Conservation (phyloP, 1,284 basidiomycete genomes). For the Ustilago tritici region DNA sequence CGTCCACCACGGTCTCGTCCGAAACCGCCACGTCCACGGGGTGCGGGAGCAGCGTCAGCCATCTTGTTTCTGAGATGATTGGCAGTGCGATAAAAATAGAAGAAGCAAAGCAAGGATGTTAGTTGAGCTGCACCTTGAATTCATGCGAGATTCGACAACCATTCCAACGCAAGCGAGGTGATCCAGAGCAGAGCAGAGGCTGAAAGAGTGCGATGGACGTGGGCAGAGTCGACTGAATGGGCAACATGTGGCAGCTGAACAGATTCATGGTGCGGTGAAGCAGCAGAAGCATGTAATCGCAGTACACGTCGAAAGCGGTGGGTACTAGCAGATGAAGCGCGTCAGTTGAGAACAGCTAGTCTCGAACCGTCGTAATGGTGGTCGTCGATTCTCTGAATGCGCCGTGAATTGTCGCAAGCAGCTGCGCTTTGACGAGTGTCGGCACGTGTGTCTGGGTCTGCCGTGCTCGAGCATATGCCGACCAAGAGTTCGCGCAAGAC, state of each 20-base stretch:
- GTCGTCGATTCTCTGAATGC: too few relatives aligned
- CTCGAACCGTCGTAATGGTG: too few relatives aligned
- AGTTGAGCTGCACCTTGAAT: slow-evolving; percentile 8
- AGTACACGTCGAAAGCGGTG: background rate
- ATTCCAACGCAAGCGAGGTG: background rate
- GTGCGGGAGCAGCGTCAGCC: slow-evolving; percentile 69
- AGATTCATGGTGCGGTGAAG: background rate
- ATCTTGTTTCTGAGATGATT: slow-evolving; percentile 55
- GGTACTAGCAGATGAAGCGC: too few relatives aligned
- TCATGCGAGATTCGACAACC: background rate
- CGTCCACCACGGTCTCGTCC: slow-evolving; percentile 79
- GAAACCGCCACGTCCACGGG: slow-evolving; percentile 74
- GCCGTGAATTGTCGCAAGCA: too few relatives aligned
- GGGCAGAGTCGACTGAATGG: background rate
- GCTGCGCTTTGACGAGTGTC: too few relatives aligned
- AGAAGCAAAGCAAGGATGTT: background rate
- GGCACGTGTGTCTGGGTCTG: too few relatives aligned
- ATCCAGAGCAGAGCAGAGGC: slow-evolving; percentile 2
- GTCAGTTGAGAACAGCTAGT: too few relatives aligned
- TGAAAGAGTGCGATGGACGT: background rate
- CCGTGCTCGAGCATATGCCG: too few relatives aligned
- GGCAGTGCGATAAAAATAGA: background rate
- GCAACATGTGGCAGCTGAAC: background rate
- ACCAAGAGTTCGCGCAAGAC: too few relatives aligned
- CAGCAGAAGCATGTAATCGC: background rate